Base-by-base conservation (phyloP, 176 grass and related monocot species). In the Aechmea fasciata region DNA sequence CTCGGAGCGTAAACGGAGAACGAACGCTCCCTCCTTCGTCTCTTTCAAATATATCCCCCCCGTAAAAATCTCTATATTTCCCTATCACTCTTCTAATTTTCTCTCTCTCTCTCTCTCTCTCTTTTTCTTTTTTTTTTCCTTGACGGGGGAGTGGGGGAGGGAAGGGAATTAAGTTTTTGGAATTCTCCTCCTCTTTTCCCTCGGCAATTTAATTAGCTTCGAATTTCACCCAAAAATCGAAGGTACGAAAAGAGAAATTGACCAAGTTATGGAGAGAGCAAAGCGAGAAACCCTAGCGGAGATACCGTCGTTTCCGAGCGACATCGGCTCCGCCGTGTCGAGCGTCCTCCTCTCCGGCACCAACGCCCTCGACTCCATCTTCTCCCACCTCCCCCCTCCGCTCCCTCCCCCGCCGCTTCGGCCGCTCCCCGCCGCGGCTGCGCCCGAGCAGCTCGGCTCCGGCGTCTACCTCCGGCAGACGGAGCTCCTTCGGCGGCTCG, bases 381-480 rank as follows among this genome's bases (percentile, higher is more conserved):
- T 99, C 73, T 82, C 84, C 18, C 87, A 99, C 29, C 84, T 88
- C 11, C 84, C 84, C 9, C 87, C 84, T 24, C 78, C 73, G 0
- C 84, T 88, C 11, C 84, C 84, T 8, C 87, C 84, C 48, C 78
- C 73, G 0, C 61, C 83, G 0, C 61, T 80, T 75, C 79, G 13
- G 85, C 83, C 51, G 73, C 82, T 41, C 25, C 0, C 25, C 33
- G 33, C 33, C 0, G 33, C 33, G 3, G 33, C 6, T 5, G 33
- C 33, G 3, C 33, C 33, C 5, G 33, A 41, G 57, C 74, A 81
- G 49, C 90, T 99, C 52, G 94, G 90, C 63, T 99, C 94, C 77
- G 80, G 79, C 48, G 90, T 93, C 52, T 99, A 99, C 81, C 85
- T 85, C 77, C 89, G 77, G 20, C 94, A 93, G 71, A 82, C 82